Evolutionary conservation across 805 yeast genomes (phyloP), one percentile per base, ranked within the genome.

Genomic region (Scheffersomyces stipitis): DNA sequence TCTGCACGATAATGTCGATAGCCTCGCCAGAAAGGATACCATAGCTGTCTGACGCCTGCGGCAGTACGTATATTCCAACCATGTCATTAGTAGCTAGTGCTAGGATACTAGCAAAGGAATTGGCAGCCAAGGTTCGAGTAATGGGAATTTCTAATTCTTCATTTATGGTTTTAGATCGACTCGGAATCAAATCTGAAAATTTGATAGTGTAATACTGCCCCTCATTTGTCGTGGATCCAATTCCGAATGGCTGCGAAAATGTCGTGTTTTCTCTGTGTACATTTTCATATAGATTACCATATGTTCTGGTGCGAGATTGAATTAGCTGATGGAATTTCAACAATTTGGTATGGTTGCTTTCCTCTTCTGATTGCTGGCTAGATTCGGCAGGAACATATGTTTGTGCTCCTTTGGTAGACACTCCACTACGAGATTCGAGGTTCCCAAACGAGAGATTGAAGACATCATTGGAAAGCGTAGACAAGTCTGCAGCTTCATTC

Each of bases 31-130:
- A n/a, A n/a, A n/a, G n/a, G n/a, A n/a, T n/a, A n/a, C n/a, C n/a
- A n/a, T n/a, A n/a, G n/a, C n/a, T n/a, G n/a, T n/a, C n/a, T n/a
- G n/a, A n/a, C n/a, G n/a, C n/a, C n/a, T n/a, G n/a, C n/a, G n/a
- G n/a, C n/a, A n/a, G n/a, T 16, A 18, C 26, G 15, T 26, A 36
- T 14, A 46, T 33, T 2, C 29, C 37, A 10, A 54, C 37, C 26
- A 40, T 29, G 30, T 44, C 40, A n/a, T 40, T 42, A 4, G 55
- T 46, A 0, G 63, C 62, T 15, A 64, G 44, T 15, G 55, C 45
- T 13, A 62, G 42, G 2, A 62, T 28, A 33, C 59, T 54, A 0
- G 56, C 37, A 35, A 64, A 58, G 8, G 66, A 51, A 28, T 48
- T 58, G 12, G 58, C 58, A 5, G 59, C 67, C 20, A 58, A 42